Conservation (phyloP, 2,329 filamentous ascomycete genomes). For the Zymoseptoria tritici region DNA sequence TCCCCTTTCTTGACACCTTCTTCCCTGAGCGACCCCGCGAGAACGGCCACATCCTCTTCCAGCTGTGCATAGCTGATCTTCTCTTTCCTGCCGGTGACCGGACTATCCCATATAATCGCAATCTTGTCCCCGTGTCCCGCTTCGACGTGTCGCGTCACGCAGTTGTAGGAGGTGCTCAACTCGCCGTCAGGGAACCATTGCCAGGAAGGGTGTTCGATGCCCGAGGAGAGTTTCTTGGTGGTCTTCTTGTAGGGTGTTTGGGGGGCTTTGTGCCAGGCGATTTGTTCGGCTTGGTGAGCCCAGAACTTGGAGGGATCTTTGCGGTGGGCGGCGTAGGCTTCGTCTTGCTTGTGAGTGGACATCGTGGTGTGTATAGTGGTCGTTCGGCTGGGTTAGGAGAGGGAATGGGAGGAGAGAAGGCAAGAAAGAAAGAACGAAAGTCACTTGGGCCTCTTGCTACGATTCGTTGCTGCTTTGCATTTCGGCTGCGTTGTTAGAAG, state of each 20-base stretch:
- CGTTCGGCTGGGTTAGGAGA: not conserved
- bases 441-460: not conserved
- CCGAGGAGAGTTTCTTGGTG: constrained; percentile 56
- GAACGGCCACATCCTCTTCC: constrained; percentile 69
- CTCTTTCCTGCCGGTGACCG: constrained; percentile 67
- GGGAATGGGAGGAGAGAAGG: not conserved
- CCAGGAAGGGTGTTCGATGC: constrained; percentile 67
- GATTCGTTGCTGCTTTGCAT: not conserved
- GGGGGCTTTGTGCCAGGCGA: constrained; percentile 77
- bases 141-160: constrained; percentile 79
- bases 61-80: constrained; percentile 68
- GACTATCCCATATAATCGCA: constrained; percentile 82
- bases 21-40: constrained; percentile 74
- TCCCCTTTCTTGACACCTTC: constrained; percentile 77
- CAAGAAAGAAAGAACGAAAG: not conserved
- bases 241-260: constrained; percentile 51
- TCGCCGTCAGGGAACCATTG: constrained; percentile 84
- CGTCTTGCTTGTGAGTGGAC: constrained; percentile 28
- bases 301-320: constrained; percentile 31
- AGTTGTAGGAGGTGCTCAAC: constrained; percentile 88
- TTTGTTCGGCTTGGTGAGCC: constrained; percentile 50
- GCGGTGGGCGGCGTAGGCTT: constrained; percentile 28
- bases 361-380: not conserved
- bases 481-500: not conserved
- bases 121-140: constrained; percentile 64